Evolutionary conservation across 2,329 filamentous ascomycete species (phyloP).

Genomic region (Colletotrichum gloeosporioides): DNA sequence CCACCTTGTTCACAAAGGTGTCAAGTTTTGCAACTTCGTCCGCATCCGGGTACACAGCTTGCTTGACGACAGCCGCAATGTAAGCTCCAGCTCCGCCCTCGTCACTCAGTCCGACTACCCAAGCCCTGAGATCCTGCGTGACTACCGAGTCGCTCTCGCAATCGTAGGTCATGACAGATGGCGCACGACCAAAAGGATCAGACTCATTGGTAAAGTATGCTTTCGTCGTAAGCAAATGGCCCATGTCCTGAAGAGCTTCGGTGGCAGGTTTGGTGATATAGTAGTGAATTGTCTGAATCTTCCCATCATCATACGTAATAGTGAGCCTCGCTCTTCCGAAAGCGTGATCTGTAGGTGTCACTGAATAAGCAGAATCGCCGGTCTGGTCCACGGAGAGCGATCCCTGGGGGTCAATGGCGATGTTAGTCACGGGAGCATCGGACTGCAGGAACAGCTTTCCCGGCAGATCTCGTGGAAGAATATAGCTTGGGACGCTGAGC

Average conservation of each 20-base stretch:
- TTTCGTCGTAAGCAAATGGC: conserved; percentile 57
- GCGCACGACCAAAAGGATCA: conserved; percentile 59
- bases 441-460: too few relatives aligned
- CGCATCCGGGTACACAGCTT: conserved; percentile 52
- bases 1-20: conserved; percentile 54
- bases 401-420: conserved; percentile 46
- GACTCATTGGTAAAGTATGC: conserved; percentile 56
- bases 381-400: conserved; percentile 26
- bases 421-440: conserved; percentile 31
- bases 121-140: conserved; percentile 54
- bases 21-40: conserved; percentile 58
- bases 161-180: conserved; percentile 64
- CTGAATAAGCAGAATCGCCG: conserved; percentile 35
- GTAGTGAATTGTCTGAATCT: conserved; percentile 61
- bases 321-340: conserved; percentile 57
- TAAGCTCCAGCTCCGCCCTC: conserved; percentile 64
- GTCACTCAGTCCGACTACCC: conserved; percentile 65
- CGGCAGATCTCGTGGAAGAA: too few relatives aligned
- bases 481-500: too few relatives aligned
- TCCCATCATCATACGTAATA: conserved; percentile 52
- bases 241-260: conserved; percentile 50
- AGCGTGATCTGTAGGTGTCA: conserved; percentile 44
- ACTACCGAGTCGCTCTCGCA: conserved; percentile 48
- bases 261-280: conserved; percentile 54
- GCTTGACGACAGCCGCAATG: conserved; percentile 60